Percentiles rank a stretch among this genome's conserved stretches.
phyloP scores from a whole-genome alignment of 78 protist genomes.

The Creolimax fragrantissima region DNA sequence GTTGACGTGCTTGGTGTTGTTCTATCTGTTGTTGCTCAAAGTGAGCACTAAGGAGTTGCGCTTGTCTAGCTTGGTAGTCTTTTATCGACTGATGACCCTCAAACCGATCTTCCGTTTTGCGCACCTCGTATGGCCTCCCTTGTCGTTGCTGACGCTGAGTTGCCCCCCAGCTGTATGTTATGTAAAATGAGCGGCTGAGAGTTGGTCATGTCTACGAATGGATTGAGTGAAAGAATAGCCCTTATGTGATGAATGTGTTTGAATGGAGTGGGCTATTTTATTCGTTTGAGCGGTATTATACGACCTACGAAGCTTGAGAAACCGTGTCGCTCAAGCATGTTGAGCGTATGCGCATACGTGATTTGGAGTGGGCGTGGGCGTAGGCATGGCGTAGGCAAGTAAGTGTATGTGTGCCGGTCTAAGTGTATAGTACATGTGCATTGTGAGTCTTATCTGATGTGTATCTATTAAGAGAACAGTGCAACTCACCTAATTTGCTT shows the following conservation, averaged over 20 bases:
- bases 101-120: neutral
- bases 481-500: neutral
- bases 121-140: neutral
- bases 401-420: neutral
- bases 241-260: neutral
- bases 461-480: neutral
- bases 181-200: too few relatives aligned
- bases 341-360: too few relatives aligned
- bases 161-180: neutral
- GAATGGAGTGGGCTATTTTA: neutral
- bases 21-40: neutral
- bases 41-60: neutral
- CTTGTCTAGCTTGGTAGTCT: neutral
- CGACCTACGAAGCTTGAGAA: neutral
- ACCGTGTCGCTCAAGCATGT: too few relatives aligned
- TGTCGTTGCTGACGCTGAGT: neutral
- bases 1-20: neutral
- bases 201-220: neutral
- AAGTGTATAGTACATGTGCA: neutral
- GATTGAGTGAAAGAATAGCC: neutral
- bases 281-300: neutral
- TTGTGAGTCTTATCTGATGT: neutral
- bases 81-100: neutral
- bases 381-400: neutral
- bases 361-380: neutral